Evolutionary conservation across 1,284 basidiomycete species (phyloP), one percentile per base, ranked within the genome.

Genomic region (Pholiota adiposa): DNA sequence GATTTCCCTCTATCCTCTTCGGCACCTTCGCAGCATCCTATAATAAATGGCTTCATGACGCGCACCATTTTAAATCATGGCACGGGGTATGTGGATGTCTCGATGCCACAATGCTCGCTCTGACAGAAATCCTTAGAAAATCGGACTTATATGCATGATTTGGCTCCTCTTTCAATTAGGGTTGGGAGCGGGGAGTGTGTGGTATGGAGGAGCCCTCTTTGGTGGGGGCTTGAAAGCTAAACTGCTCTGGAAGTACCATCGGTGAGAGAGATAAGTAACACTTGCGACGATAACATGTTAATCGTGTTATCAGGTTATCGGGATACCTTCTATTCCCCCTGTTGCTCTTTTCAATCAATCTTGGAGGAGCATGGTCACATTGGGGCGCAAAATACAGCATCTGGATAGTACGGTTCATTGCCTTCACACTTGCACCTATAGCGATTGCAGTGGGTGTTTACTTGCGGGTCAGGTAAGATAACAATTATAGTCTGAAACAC

Each of bases 211-310:
- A 12, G 77, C 75, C 9, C 75, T 79, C 0, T 87, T 90, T 67
- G 88, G 89, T 16, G 88, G 89, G 2, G 85, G 84, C 18, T 72
- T 77, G 54, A 85, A 81, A 70, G 88, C 89, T 23, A 92, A 89
- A 69, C 68, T 74, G 0, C 54, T 90, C n/a, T 91, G 89, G 88
- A 91, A 90, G 69, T 91, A 90, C 63, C 89, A 92, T 66, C 77
- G 89, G 88, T 87, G 62, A 51, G 73, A 27, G 5, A 33, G 57
- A 40, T 46, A 38, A 56, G 27, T 54, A 21, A 41, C 44, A 36
- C 16, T 21, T 18, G 46, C 18, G 6, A 40, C 12, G 16, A 41
- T 49, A 31, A 51, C 9, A 48, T 25, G 34, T 38, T 44, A 46
- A 34, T 46, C 41, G 29, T 43, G 55, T 38, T 44, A 34, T 34